Evolutionary conservation across 2,329 filamentous ascomycete genomes (phyloP).

Genomic region (Dothideomycetes sp.): DNA sequence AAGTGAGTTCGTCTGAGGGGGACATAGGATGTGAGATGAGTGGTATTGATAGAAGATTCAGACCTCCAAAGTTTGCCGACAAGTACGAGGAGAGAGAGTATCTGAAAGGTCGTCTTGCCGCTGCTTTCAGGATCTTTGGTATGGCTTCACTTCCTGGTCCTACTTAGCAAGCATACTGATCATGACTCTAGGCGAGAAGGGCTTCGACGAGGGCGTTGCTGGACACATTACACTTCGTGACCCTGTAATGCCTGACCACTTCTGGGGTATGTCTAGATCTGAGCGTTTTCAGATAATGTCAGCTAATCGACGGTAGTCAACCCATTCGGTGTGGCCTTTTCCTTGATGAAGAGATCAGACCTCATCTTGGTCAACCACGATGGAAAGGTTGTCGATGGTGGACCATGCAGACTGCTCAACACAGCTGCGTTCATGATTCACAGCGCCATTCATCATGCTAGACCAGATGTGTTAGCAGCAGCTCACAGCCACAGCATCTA

Average conservation of each 20-base stretch:
- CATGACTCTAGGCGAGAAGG: too few species aligned
- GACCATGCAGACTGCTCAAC: conserved; percentile 32
- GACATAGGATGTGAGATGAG: too few species aligned
- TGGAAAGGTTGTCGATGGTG: conserved; percentile 36
- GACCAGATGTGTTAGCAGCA: conserved; percentile 38
- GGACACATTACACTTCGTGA: conserved; percentile 37
- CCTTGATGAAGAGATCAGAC: conserved; percentile 36
- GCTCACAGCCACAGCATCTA: conserved; percentile 38
- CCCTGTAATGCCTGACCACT: conserved; percentile 29
- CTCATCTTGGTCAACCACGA: conserved; percentile 37
- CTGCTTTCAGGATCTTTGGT: conserved; percentile 37
- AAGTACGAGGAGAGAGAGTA: conserved; percentile 33
- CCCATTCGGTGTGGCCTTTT: conserved; percentile 36
- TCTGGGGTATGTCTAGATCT: conserved; percentile 19
- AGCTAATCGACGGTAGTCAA: too few species aligned
- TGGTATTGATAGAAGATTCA: too few species aligned
- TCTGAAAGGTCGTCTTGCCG: conserved; percentile 36
- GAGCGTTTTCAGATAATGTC: background rate
- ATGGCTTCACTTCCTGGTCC: too few species aligned
- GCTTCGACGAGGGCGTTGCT: conserved; percentile 25
- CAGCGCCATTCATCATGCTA: conserved; percentile 30
- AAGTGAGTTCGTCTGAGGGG: background rate
- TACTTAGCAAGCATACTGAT: conserved; percentile 23
- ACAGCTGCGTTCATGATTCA: conserved; percentile 41
- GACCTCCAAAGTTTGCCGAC: conserved; percentile 26